These are phyloP conservation scores for Aspergillus hancockii DNA, from an alignment of 495 filamentous ascomycete species.

Conservation along the genomic window DNA sequence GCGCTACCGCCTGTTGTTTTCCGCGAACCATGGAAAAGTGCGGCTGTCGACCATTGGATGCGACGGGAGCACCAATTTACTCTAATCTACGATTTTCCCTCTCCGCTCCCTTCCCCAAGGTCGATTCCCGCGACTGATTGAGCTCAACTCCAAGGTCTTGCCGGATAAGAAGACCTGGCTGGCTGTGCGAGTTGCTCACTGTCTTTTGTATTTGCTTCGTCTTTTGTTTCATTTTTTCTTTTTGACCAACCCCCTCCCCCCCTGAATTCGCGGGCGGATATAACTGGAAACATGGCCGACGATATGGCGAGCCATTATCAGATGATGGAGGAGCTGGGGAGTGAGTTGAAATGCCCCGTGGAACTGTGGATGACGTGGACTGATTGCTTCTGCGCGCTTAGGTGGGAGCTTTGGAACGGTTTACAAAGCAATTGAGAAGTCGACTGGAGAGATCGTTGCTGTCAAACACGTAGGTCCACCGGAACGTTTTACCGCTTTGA, in stretches of 20 bases:
- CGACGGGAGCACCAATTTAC: slow-evolving; percentile 18
- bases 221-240: slow-evolving; percentile 1
- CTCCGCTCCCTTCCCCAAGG: slow-evolving; percentile 13
- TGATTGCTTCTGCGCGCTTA: slow-evolving; percentile 20
- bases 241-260: slow-evolving; percentile 2
- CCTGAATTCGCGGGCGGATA: not conserved
- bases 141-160: slow-evolving; percentile 18
- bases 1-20: slow-evolving; percentile 41
- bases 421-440: slow-evolving; percentile 88
- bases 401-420: slow-evolving; percentile 96
- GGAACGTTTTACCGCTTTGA: slow-evolving; percentile 6
- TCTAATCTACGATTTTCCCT: slow-evolving; percentile 7
- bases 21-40: slow-evolving; percentile 26
- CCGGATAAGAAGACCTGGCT: slow-evolving; percentile 16
- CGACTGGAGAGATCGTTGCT: slow-evolving; percentile 85
- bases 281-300: slow-evolving; percentile 44
- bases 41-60: slow-evolving; percentile 22
- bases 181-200: slow-evolving; percentile 17
- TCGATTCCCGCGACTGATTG: slow-evolving; percentile 15
- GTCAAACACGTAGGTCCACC: slow-evolving; percentile 77
- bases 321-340: slow-evolving; percentile 88
- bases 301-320: slow-evolving; percentile 81
- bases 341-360: slow-evolving; percentile 52
- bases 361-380: slow-evolving; percentile 7
- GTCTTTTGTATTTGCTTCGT: slow-evolving; percentile 19